Percentiles rank a stretch among this genome's conserved stretches.
Conservation (phyloP, 2,329 filamentous ascomycete species). For the Colletotrichum navitas region DNA sequence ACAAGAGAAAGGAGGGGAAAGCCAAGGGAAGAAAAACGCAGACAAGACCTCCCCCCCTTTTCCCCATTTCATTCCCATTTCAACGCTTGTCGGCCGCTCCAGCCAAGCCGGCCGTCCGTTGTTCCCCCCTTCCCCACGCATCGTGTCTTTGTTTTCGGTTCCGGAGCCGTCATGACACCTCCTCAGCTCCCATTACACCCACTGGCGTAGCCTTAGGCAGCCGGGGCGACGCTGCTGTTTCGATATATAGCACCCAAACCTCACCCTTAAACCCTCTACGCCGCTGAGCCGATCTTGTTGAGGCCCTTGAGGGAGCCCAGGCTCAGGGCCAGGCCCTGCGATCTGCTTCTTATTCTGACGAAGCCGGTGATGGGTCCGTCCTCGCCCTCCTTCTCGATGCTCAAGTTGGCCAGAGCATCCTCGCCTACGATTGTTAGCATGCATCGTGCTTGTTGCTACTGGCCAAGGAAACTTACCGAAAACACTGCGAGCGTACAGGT, state of each 20-base stretch:
- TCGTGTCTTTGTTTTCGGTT: constrained; percentile 9
- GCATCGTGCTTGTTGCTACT: constrained; percentile 10
- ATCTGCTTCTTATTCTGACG: constrained; percentile 96
- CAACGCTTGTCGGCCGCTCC: constrained; percentile 25
- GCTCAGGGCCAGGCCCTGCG: constrained; percentile 93
- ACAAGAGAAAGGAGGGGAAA: constrained; percentile 8
- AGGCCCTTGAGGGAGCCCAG: constrained; percentile 94
- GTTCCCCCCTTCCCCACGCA: background rate
- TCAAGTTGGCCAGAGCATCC: constrained; percentile 96
- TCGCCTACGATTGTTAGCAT: constrained; percentile 74
- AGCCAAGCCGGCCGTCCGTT: constrained; percentile 9
- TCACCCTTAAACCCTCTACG: constrained; percentile 43
- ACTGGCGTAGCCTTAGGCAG: constrained; percentile 1
- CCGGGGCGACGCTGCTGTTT: constrained; percentile 30
- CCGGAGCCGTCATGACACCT: background rate
- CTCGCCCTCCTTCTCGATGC: constrained; percentile 97
- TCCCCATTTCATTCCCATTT: constrained; percentile 32
- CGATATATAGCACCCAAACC: constrained; percentile 28
- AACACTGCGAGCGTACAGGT: constrained; percentile 94
- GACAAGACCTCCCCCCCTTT: constrained; percentile 15
- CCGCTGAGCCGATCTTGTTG: constrained; percentile 77
- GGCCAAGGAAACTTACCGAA: constrained; percentile 80
- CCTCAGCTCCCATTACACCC: constrained; percentile 31
- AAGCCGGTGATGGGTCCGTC: constrained; percentile 97
- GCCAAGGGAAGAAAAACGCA: constrained; percentile 21